Base-by-base conservation (phyloP, 768 basidiomycete genomes). In the Naganishia friedmannii region DNA sequence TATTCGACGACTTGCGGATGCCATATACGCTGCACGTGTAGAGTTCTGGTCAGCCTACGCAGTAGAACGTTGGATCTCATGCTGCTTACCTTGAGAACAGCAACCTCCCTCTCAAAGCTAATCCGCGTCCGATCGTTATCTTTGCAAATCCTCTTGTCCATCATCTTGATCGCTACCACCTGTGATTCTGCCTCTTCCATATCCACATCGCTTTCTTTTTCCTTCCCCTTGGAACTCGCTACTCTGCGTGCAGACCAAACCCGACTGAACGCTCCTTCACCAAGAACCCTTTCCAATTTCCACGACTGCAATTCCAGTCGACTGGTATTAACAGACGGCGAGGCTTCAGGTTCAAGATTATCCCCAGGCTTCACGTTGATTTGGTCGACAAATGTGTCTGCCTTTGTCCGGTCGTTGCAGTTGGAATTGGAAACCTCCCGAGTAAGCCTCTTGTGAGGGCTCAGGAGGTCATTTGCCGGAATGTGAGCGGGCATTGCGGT, bases 1-100 rank as follows among this genome's bases (percentile, higher is more conserved):
- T 89, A 86, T 0, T 87, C 85, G 0, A 91, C 88, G 73, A 93
- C 90, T 53, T 88, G 87, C 0, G 90, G 90, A 77, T 92, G 91
- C 6, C 87, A 88, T 69, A 92, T 88, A 76, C 90, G 89, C 87
- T 90, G 53, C 45, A 23, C 34, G 34, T 34, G 31, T 66, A 32
- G 60, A 28, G 13, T n/a, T 13, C 13, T 31, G 21, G 42, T 42
- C 15, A 42, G 48, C 26, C 34, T 26, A 63, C 46, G 8, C 19
- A 2, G 3, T 32, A 15, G 8, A 23, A 17, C 48, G 34, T 21
- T 3, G 34, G 19, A 8, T n/a, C 32, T 39, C 37, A 23, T 56
- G 13, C 19, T 51, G 63, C 87, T 79, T 75, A 89, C 89, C 81
- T 88, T 85, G n/a, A 93, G 82, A 3, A 93, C 88, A 77, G 91